Evolutionary conservation across 2,329 filamentous ascomycete species (phyloP), one percentile per base, ranked within the genome.

Genomic region (Elsinoe batatas): DNA sequence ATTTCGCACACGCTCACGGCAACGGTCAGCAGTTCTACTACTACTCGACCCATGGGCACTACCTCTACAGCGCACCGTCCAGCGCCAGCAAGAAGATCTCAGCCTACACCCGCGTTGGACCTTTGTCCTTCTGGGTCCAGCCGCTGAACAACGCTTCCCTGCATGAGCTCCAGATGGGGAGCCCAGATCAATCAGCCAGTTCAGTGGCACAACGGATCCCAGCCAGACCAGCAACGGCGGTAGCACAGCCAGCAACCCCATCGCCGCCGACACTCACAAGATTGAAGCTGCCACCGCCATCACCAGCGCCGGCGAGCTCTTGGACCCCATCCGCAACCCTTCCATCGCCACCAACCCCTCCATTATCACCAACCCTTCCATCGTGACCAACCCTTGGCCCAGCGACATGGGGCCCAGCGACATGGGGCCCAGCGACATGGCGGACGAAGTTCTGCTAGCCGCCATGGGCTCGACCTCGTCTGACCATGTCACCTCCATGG

Each of bases 1-100:
- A 17, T 1, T 51, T 51, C 11, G 47, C 47, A 2, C 26, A 11
- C 33, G n/a, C 32, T 12, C 33, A 51, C n/a, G 47, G 47, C 7
- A 20, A 51, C 30, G 47, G 47, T 6, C n/a, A 37, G n/a, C 18
- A n/a, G 6, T 51, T 51, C 47, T 51, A 36, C 18, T 51, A 51
- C 35, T 13, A 18, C 33, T 35, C 17, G 3, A 33, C 22, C 33
- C 26, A 51, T n/a, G 32, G 32, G 2, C 20, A 22, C 33, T 51
- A 51, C 18, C 47, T 35, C 7, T 51, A 51, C 47, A 51, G 47
- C 17, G 13, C 7, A 10, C 15, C 35, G 33, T 38, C 32, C 44
- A 5, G 33, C 44, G 33, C 44, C 11, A 44, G 40, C 44, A 49
- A 15, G 10, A 49, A 15, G 13, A 18, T 35, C 44, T 26, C 44